A percentile compares a stretch with the other conserved stretches of the same genome.
phyloP scores from a whole-genome alignment of 352 stramenopile genomes.

The Phytopythium montanum region DNA sequence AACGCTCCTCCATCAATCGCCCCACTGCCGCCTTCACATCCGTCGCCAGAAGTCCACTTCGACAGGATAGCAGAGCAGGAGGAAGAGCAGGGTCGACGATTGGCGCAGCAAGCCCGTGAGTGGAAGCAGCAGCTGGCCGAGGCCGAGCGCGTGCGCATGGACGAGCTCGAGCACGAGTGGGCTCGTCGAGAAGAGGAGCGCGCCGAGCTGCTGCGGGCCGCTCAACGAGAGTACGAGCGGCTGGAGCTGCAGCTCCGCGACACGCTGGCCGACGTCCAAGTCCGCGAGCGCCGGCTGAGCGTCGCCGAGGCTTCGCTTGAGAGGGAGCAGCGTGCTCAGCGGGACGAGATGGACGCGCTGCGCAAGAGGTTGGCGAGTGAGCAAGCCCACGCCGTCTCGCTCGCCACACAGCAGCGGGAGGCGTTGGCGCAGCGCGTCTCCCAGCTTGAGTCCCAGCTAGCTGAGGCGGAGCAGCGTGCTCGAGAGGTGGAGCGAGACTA shows the following conservation, averaged over 20 bases:
- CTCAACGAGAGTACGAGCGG: constrained; percentile 66
- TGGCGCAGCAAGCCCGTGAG: constrained; percentile 13
- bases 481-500: constrained; percentile 70
- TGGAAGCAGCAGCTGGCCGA: constrained; percentile 53
- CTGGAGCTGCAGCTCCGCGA: constrained; percentile 57
- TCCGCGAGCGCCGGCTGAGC: constrained; percentile 51
- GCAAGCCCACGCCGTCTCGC: constrained; percentile 40
- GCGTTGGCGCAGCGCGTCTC: constrained; percentile 38
- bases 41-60: background rate
- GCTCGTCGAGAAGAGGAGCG: constrained; percentile 72
- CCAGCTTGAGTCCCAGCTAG: constrained; percentile 39
- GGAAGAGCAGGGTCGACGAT: constrained; percentile 36
- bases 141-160: constrained; percentile 63
- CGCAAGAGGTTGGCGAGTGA: constrained; percentile 62
- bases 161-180: constrained; percentile 78
- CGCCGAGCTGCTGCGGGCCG: constrained; percentile 37
- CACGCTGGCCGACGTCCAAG: constrained; percentile 54
- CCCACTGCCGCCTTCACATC: background rate
- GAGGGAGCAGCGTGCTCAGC: constrained; percentile 46
- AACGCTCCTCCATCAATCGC: background rate
- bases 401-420: constrained; percentile 58
- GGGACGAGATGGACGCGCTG: constrained; percentile 54
- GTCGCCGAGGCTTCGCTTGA: constrained; percentile 48
- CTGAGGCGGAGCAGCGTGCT: constrained; percentile 37
- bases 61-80: constrained; percentile 41